Conservation (phyloP, 2,329 filamentous ascomycete species). For the Fonsecaea multimorphosa region DNA sequence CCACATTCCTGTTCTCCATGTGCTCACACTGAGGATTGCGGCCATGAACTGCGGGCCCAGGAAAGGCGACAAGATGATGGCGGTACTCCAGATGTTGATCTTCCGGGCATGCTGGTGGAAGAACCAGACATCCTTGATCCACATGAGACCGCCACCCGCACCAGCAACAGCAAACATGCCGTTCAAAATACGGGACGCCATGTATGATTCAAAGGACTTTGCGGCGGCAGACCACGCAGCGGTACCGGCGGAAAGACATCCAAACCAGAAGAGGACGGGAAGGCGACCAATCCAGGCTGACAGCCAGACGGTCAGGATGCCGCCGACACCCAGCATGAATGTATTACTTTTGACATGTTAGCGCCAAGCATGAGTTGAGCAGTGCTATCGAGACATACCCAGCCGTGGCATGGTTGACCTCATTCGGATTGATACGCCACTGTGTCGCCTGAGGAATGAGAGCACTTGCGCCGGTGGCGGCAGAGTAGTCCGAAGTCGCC, state of each 20-base stretch:
- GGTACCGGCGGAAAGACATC: slow-evolving; percentile 42
- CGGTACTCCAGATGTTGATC: slow-evolving; percentile 49
- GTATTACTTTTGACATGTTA: slow-evolving; percentile 50
- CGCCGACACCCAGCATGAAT: slow-evolving; percentile 55
- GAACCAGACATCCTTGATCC: slow-evolving; percentile 66
- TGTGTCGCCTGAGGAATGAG: slow-evolving; percentile 53
- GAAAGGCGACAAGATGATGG: slow-evolving; percentile 50
- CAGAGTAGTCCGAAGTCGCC: slow-evolving; percentile 59
- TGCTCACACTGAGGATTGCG: slow-evolving; percentile 56
- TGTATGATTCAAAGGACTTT: slow-evolving; percentile 55
- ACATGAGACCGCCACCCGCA: slow-evolving; percentile 53
- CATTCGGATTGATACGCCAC: slow-evolving; percentile 57
- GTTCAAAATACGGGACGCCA: slow-evolving; percentile 56
- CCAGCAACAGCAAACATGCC: slow-evolving; percentile 56
- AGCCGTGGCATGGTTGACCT: slow-evolving; percentile 59
- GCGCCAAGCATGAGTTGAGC: not conserved
- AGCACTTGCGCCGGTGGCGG: slow-evolving; percentile 54
- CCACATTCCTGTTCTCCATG: slow-evolving; percentile 45
- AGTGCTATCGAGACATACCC: slow-evolving; percentile 32
- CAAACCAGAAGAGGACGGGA: slow-evolving; percentile 50
- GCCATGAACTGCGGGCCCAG: slow-evolving; percentile 51
- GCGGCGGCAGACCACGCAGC: slow-evolving; percentile 53
- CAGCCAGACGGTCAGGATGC: slow-evolving; percentile 50
- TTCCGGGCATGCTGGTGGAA: slow-evolving; percentile 58
- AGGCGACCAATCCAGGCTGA: slow-evolving; percentile 53